phyloP scores from a whole-genome alignment of 129 eudicot species.

The Heracleum sosnowskyi region DNA sequence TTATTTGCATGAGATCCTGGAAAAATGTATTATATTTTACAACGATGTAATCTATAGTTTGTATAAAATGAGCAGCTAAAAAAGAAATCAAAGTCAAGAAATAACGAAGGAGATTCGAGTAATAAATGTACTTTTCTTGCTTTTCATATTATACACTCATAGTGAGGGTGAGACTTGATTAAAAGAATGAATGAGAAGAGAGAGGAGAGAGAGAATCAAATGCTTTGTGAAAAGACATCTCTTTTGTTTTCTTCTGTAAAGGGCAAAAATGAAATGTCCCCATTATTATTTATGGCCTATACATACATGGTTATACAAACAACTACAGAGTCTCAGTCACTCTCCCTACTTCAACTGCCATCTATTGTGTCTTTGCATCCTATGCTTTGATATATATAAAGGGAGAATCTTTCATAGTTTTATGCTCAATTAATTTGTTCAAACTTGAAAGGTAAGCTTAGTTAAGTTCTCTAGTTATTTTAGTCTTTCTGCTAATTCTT shows the following conservation, averaged over 20 bases:
- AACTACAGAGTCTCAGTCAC: background rate
- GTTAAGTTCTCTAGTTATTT: background rate
- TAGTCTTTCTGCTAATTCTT: background rate
- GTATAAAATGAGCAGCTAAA: too few relatives aligned
- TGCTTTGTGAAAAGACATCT: constrained; percentile 1
- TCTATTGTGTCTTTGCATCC: background rate
- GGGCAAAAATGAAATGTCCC: background rate
- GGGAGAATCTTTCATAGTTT: background rate
- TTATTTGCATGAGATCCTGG: too few relatives aligned
- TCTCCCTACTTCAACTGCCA: background rate
- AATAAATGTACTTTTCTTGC: too few relatives aligned
- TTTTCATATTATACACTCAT: background rate
- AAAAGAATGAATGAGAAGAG: background rate
- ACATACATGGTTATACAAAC: background rate
- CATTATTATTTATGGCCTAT: background rate
- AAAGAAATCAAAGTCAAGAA: too few relatives aligned
- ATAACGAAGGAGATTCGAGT: too few relatives aligned
- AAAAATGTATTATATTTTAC: too few relatives aligned
- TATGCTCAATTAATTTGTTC: background rate
- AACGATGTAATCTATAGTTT: too few relatives aligned
- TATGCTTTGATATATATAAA: background rate
- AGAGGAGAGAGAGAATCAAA: background rate
- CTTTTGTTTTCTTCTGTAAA: background rate
- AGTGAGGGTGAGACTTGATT: background rate
- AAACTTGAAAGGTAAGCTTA: background rate